Percentiles rank a stretch among this genome's conserved stretches.
Conservation (phyloP, 768 basidiomycete species). For the Lactarius hatsudake region DNA sequence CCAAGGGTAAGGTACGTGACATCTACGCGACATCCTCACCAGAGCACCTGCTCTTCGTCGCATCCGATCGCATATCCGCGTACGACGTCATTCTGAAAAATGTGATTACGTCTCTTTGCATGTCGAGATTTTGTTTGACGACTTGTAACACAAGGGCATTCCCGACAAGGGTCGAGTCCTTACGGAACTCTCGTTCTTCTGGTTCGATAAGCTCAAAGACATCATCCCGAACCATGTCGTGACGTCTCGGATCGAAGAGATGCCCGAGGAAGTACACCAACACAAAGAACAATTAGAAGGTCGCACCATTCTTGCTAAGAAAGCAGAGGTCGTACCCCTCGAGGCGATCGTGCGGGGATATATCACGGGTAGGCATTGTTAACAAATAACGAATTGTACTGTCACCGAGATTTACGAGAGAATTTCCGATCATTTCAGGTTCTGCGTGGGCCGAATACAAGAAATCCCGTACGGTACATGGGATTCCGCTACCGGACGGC, state of each 20-base stretch:
- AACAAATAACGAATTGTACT: background rate
- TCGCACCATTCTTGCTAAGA: slow-evolving; percentile 86
- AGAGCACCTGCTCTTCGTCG: slow-evolving; percentile 83
- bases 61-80: slow-evolving; percentile 93
- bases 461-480: slow-evolving; percentile 82
- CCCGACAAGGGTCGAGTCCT: slow-evolving; percentile 90
- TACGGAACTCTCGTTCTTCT: slow-evolving; percentile 89
- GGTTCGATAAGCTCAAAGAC: slow-evolving; percentile 80
- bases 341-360: slow-evolving; percentile 98
- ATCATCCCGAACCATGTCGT: slow-evolving; percentile 91
- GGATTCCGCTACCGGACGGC: slow-evolving; percentile 69
- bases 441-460: slow-evolving; percentile 97
- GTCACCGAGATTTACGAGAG: too few species aligned
- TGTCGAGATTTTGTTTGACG: background rate
- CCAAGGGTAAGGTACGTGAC: slow-evolving; percentile 94
- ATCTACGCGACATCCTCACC: slow-evolving; percentile 77
- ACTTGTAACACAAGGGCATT: slow-evolving; percentile 62
- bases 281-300: slow-evolving; percentile 79
- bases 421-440: slow-evolving; percentile 46
- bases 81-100: slow-evolving; percentile 95
- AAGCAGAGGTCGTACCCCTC: slow-evolving; percentile 83
- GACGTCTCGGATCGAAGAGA: slow-evolving; percentile 68
- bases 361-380: slow-evolving; percentile 68
- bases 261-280: slow-evolving; percentile 75
- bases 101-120: slow-evolving; percentile 43